Base-by-base conservation (phyloP, 2,329 filamentous ascomycete genomes). In the Phoma sp. region DNA sequence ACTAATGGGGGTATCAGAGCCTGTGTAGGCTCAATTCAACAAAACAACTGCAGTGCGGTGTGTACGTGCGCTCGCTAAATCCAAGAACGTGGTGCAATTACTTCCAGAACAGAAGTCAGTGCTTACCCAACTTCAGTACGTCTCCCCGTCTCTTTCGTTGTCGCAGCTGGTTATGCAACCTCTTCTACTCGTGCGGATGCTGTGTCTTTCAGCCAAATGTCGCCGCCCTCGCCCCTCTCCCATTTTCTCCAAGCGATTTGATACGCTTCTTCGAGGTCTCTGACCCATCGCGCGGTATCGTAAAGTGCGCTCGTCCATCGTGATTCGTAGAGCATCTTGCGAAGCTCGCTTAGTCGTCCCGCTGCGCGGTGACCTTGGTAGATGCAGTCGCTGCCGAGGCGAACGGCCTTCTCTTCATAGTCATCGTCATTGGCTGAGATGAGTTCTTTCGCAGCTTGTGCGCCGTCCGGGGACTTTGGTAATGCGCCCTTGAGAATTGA, bases 401-500 rank as follows among this genome's bases (percentile, higher is more conserved):
- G 35, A 25, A 78, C 59, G 55, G 74, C 67, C 65, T 76, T 85
- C 44, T 86, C 83, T 76, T 98, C 94, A 68, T 99, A 99, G 50
- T 95, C 87, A 35, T 87, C 84, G 64, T 99, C 95, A 51, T 85
- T 87, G 4, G 75, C 77, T 0, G 90, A 91, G 52, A 96, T 92
- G 27, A 99, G 82, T 54, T 97, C 92, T 17, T 77, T 74, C 0
- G 88, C 88, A 0, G 89, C 90, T 53, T 79, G 80, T 6, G 79
- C 77, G 3, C 94, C 92, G n/a, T 86, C 85, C 1, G 80, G 77
- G 0, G 80, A 82, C 62, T 87, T 88, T 0, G 95, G 95, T 3
- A 99, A 78, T 0, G 95, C 95, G 15, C 95, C 95, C 61, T 87
- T 90, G 27, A 99, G 82, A 52, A 99, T 98, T 10, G 92, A 96